Evolutionary conservation across 371 early-diverging fungal genomes (phyloP).

Genomic region (Mucor irregularis): DNA sequence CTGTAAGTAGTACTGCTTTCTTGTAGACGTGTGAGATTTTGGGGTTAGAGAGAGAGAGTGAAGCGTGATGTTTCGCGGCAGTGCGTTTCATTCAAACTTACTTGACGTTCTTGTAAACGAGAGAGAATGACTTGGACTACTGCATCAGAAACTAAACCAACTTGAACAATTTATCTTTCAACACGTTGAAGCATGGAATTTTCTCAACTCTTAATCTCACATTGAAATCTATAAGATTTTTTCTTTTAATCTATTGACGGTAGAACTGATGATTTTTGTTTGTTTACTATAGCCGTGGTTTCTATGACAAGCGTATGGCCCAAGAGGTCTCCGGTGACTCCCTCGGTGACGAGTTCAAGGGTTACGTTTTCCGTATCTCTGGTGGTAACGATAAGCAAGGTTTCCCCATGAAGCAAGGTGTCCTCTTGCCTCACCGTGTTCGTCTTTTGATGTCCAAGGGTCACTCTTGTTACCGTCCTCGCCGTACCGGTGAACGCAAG

Average conservation of each 20-base stretch:
- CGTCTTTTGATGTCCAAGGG: slow-evolving; percentile 95
- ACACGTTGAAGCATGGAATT: too few relatives aligned
- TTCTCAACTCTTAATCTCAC: too few relatives aligned
- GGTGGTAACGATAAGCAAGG: slow-evolving; percentile 99
- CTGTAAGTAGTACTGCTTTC: slow-evolving; percentile 56
- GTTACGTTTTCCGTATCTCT: slow-evolving; percentile 98
- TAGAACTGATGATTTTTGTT: not conserved
- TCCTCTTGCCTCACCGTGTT: slow-evolving; percentile 93
- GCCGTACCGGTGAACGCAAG: slow-evolving; percentile 98
- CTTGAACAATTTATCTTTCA: too few relatives aligned
- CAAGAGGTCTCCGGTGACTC: slow-evolving; percentile 96
- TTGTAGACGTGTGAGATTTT: not conserved
- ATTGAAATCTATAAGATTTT: too few relatives aligned
- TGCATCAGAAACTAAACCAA: too few relatives aligned
- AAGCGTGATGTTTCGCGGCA: not conserved
- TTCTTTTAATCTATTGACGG: too few relatives aligned
- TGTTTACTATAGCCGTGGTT: slow-evolving; percentile 72
- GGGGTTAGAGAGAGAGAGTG: not conserved
- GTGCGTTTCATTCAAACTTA: not conserved
- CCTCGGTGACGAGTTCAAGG: slow-evolving; percentile 98
- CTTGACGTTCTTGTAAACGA: not conserved
- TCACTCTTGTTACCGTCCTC: slow-evolving; percentile 99
- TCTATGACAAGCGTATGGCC: slow-evolving; percentile 98
- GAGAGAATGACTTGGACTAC: too few relatives aligned
- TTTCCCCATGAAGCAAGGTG: slow-evolving; percentile 98